These are phyloP conservation scores for Cystobasidium slooffiae DNA, from an alignment of 1,284 basidiomycete species.

Conservation along the genomic window DNA sequence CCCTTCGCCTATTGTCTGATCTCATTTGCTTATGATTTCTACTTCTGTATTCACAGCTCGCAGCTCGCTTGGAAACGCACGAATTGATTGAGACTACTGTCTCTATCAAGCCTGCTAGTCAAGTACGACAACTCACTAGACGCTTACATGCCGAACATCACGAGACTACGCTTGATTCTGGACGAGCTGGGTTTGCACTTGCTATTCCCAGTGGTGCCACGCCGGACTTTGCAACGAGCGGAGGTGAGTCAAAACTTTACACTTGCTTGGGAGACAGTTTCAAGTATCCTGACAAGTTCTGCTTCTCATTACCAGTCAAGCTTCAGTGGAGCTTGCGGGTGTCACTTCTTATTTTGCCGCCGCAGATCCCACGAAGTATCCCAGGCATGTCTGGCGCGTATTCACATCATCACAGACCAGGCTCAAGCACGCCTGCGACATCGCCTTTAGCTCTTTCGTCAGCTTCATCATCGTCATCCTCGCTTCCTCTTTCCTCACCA, in stretches of 20 bases:
- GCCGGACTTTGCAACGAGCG: slow-evolving; percentile 68
- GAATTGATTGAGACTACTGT: slow-evolving; percentile 71
- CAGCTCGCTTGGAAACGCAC: slow-evolving; percentile 80
- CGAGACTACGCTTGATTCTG: slow-evolving; percentile 70
- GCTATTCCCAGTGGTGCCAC: slow-evolving; percentile 87
- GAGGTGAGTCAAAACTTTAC: slow-evolving; percentile 58
- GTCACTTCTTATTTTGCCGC: slow-evolving; percentile 76
- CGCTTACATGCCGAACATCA: slow-evolving; percentile 81
- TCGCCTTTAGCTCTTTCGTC: slow-evolving; percentile 15
- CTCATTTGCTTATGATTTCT: slow-evolving; percentile 10
- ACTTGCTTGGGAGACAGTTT: neutral
- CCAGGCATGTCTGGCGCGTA: slow-evolving; percentile 54
- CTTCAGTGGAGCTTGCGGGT: slow-evolving; percentile 83
- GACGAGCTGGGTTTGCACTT: slow-evolving; percentile 78
- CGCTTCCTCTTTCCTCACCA: slow-evolving; percentile 13
- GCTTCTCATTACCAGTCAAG: slow-evolving; percentile 63
- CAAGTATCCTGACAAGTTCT: neutral
- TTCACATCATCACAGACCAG: slow-evolving; percentile 65
- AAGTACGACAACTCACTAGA: slow-evolving; percentile 58
- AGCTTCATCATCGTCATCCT: slow-evolving; percentile 11
- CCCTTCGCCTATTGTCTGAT: neutral
- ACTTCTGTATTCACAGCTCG: slow-evolving; percentile 63
- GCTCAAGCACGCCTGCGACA: slow-evolving; percentile 63
- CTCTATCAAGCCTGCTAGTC: slow-evolving; percentile 60
- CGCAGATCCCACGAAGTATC: slow-evolving; percentile 57